Percentiles rank a stretch among this genome's conserved stretches.
phyloP scores from a whole-genome alignment of 768 basidiomycete genomes.

The Russula virescens region DNA sequence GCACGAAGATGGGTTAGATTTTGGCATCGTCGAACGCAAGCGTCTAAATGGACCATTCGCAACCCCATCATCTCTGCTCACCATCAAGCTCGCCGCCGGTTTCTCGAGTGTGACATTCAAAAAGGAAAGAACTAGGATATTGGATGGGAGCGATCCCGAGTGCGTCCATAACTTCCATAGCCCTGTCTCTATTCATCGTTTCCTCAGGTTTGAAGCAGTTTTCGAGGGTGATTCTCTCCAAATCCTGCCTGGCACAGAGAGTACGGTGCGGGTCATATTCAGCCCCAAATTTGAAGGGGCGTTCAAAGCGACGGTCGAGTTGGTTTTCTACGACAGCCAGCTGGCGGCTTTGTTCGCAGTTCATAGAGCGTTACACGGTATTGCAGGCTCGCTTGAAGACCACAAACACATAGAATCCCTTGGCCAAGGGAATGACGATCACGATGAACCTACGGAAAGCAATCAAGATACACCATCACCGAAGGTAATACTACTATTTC shows the following conservation, averaged over 20 bases:
- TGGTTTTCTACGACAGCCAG: constrained; percentile 8
- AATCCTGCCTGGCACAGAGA: constrained; percentile 4
- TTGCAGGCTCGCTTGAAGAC: constrained; percentile 12
- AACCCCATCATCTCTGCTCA: constrained; percentile 17
- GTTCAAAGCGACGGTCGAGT: constrained; percentile 12
- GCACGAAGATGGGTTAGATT: constrained; percentile 38
- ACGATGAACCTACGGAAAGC: neutral
- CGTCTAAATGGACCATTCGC: constrained; percentile 26
- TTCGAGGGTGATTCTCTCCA: neutral
- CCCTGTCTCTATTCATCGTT: neutral
- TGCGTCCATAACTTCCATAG: neutral
- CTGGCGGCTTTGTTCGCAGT: neutral
- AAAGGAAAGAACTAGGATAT: neutral
- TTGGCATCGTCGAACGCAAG: constrained; percentile 43
- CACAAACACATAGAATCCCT: constrained; percentile 1
- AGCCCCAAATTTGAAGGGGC: constrained; percentile 13
- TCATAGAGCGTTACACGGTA: neutral
- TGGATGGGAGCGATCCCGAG: constrained; percentile 7
- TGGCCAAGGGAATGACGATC: neutral
- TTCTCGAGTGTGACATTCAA: constrained; percentile 12
- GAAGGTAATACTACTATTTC: neutral
- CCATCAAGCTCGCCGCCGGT: constrained; percentile 10
- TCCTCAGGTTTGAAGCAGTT: constrained; percentile 1
- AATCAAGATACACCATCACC: neutral
- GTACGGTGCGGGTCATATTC: constrained; percentile 3